Conservation (phyloP, 352 stramenopile genomes). For the Plasmopara viticola region DNA sequence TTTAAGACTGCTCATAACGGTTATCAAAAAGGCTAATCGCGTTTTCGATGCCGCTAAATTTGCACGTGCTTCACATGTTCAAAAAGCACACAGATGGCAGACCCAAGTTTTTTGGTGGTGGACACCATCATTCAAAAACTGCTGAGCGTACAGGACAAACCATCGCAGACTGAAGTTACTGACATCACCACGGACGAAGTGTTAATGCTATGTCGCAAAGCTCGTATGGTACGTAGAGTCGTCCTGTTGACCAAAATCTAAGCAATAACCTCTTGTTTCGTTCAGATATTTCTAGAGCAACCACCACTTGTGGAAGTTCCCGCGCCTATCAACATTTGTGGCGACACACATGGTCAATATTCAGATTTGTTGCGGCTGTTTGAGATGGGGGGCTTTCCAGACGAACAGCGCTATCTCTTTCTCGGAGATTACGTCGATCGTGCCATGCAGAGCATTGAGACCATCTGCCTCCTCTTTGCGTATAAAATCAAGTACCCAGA, state of each 20-base stretch:
- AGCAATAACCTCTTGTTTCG: neutral
- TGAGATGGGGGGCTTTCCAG: constrained; percentile 87
- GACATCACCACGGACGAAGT: constrained; percentile 77
- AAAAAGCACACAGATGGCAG: constrained; percentile 16
- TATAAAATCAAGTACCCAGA: constrained; percentile 99
- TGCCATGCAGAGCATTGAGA: constrained; percentile 96
- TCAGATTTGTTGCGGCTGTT: constrained; percentile 98
- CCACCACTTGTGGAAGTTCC: constrained; percentile 92
- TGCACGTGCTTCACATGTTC: no score
- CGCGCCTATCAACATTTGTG: constrained; percentile 95
- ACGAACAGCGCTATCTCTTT: constrained; percentile 65
- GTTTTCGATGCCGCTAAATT: no score
- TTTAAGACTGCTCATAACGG: no score
- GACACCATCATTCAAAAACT: constrained; percentile 74
- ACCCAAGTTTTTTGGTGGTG: constrained; percentile 48
- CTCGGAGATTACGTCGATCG: constrained; percentile 91
- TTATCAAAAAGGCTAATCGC: no score
- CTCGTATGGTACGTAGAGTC: constrained; percentile 40
- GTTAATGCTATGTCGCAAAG: constrained; percentile 69
- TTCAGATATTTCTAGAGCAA: constrained; percentile 86
- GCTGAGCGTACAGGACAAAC: constrained; percentile 66
- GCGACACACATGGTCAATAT: constrained; percentile 98
- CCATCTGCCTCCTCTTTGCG: constrained; percentile 95
- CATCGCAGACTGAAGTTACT: constrained; percentile 67
- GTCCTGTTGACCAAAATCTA: neutral